Evolutionary conservation across 177 flowering plant species (phyloP), one percentile per base, ranked within the genome.

Genomic region (Tripterygium wilfordii): DNA sequence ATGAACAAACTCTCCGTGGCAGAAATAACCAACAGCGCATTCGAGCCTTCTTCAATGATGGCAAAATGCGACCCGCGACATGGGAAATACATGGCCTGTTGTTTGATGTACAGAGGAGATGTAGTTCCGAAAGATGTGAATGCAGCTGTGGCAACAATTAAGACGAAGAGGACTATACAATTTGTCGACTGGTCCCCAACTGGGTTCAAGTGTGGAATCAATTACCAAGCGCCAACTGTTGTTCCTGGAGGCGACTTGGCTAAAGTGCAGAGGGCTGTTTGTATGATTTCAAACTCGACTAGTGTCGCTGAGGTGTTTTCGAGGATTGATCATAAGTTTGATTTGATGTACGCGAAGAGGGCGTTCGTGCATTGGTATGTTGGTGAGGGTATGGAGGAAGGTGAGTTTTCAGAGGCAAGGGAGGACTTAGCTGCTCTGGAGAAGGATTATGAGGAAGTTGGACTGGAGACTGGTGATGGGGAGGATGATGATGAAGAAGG

Each of bases 331-430:
- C 70, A 68, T 37, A 72, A 72, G 68, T 72, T 75, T 36, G 79
- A n/a, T n/a, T n/a, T n/a, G n/a, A n/a, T n/a, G n/a, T n/a, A n/a
- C n/a, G n/a, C n/a, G n/a, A n/a, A n/a, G 70, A 35, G 78, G 15
- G 82, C 82, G 0, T 76, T 76, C 35, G 82, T 77, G 51, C 82
- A 77, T 23, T 77, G 82, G 79, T 77, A 77, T 54, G 82, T 77
- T 2, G 82, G 79, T 56, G 79, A 77, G 60, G 79, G 82, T 8
- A 77, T 77, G 82, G 82, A 77, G 54, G 82, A 77, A 56, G 82
- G 77, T 12, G 82, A 77, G 59, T 77, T 77, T 32, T 74, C 79
- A 0, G 82, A 77, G 55, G 82, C 82, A 0, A 53, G 82, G 33
- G 82, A 76, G 49, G 79, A 76, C 36, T 50, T 76, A 57, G 79